Evolutionary conservation across 176 grass and related monocot genomes (phyloP), one percentile per base, ranked within the genome.

Genomic region (Secale cereale): DNA sequence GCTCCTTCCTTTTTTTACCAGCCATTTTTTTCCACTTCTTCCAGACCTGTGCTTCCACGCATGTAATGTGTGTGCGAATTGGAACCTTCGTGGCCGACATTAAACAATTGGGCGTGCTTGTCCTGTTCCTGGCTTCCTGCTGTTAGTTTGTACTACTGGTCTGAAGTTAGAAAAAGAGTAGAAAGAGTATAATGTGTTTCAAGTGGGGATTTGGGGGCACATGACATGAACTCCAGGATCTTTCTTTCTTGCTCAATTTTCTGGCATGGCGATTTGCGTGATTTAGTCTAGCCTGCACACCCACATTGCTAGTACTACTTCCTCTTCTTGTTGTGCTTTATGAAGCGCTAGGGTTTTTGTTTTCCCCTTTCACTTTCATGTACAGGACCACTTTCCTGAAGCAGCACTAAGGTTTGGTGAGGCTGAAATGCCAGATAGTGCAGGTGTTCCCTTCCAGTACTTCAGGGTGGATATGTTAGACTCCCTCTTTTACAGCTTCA

Each of bases 131-230:
- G 48, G 15, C 48, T 5, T 6, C 15, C 28, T 76, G 79, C 32
- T 57, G 32, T 30, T 78, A 22, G 22, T 78, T 84, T 78, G n/a
- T n/a, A 14, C 20, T 70, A 14, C 20, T 59, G 30, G n/a, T 17
- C 12, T 40, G n/a, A 59, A 39, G 8, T 73, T 16, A 17, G 59
- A 14, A 27, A 48, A 62, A 19, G 48, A n/a, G 46, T 19, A 52
- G 48, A 52, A 17, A 23, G 13, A 45, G 57, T 10, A 10, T 8
- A 22, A 19, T 66, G 26, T 66, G 62, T n/a, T 74, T 7, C n/a
- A 48, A 23, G 50, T 77, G 29, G 43, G 83, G 73, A 85, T 65
- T 85, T 66, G 40, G 72, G 71, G 59, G 20, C n/a, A 29, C 26
- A 15, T 1, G 20, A 7, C 48, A 2, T 52, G 48, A 43, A 46